phyloP scores from a whole-genome alignment of 2,329 filamentous ascomycete genomes.

The Leptoxyphium fumago region DNA sequence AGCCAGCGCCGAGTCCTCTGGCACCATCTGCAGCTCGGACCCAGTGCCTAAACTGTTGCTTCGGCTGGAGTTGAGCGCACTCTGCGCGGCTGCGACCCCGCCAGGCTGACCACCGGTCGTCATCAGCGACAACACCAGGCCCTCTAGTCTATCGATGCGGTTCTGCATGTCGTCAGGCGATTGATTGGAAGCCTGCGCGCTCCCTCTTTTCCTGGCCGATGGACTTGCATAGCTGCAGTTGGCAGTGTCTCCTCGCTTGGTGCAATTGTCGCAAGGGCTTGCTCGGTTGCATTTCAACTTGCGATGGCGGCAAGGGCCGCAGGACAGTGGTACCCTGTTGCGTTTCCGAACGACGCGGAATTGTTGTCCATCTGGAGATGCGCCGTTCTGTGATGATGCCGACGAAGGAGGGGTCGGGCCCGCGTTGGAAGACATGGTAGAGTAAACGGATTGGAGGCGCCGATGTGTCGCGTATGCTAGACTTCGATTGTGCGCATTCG shows the following conservation, averaged over 20 bases:
- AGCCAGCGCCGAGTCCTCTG: slow-evolving; percentile 31
- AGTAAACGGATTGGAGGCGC: slow-evolving; percentile 33
- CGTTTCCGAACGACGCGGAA: slow-evolving; percentile 82
- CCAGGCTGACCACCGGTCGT: slow-evolving; percentile 61
- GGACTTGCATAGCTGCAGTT: slow-evolving; percentile 71
- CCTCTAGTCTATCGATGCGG: slow-evolving; percentile 87
- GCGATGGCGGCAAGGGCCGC: slow-evolving; percentile 76
- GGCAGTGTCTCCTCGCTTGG: slow-evolving; percentile 66
- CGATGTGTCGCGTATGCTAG: background rate
- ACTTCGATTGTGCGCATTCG: too few species aligned
- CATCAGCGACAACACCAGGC: slow-evolving; percentile 84
- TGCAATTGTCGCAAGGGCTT: slow-evolving; percentile 86
- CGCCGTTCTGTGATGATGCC: slow-evolving; percentile 58
- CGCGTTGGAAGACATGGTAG: background rate
- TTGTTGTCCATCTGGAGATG: slow-evolving; percentile 65
- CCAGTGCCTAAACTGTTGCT: slow-evolving; percentile 24
- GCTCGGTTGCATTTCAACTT: slow-evolving; percentile 96
- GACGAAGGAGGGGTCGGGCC: slow-evolving; percentile 60
- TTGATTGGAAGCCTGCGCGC: slow-evolving; percentile 23
- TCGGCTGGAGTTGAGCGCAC: slow-evolving; percentile 34
- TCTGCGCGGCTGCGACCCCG: slow-evolving; percentile 40
- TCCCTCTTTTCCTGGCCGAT: slow-evolving; percentile 56
- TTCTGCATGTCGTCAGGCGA: slow-evolving; percentile 95
- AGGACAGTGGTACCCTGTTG: slow-evolving; percentile 83
- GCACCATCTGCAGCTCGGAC: slow-evolving; percentile 35